Conservation (phyloP, 345 rosid species). For the Geranium brycei region DNA sequence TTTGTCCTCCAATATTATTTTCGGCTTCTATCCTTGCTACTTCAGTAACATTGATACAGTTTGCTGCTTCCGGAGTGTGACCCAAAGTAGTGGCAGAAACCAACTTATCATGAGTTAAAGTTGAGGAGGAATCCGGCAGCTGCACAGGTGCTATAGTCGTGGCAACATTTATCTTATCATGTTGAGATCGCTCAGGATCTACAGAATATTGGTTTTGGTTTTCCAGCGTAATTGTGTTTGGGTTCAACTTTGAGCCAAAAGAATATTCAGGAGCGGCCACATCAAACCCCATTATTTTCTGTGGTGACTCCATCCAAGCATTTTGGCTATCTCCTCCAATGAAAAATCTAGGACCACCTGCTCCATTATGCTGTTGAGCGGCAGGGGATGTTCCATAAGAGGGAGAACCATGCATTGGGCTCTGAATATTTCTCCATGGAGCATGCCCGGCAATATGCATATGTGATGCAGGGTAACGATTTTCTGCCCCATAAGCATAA, state of each 20-base stretch:
- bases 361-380: constrained; percentile 38
- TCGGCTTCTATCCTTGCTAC: constrained; percentile 25
- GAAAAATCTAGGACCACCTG: constrained; percentile 31
- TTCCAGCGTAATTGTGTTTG: constrained; percentile 24
- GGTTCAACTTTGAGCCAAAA: constrained; percentile 18
- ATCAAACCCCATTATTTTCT: constrained; percentile 42
- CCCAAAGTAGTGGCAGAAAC: constrained; percentile 4
- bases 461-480: constrained; percentile 33
- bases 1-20: constrained; percentile 21
- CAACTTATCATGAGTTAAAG: constrained; percentile 9
- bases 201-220: constrained; percentile 16
- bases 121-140: constrained; percentile 15
- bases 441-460: constrained; percentile 41
- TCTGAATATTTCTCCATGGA: constrained; percentile 57
- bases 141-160: constrained; percentile 19
- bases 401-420: constrained; percentile 35
- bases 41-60: constrained; percentile 15
- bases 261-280: constrained; percentile 34
- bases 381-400: constrained; percentile 33
- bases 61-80: constrained; percentile 11
- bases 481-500: constrained; percentile 50
- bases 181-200: constrained; percentile 22
- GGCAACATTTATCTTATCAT: constrained; percentile 19
- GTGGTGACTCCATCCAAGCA: constrained; percentile 36
- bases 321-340: constrained; percentile 40